These are phyloP conservation scores for Tritrichomonas foetus DNA, from an alignment of 208 protist species.

Conservation along the genomic window DNA sequence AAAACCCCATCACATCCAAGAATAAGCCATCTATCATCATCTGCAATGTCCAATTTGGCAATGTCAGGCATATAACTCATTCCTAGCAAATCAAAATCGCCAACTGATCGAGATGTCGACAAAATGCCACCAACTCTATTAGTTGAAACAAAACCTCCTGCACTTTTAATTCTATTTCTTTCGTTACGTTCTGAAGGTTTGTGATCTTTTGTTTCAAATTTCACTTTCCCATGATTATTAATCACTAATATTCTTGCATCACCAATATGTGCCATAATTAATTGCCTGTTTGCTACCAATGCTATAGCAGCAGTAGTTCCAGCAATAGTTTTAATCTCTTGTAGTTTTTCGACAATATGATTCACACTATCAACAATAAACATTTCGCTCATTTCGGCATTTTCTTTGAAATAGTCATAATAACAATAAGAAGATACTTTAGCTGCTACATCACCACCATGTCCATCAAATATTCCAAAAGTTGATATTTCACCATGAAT, in stretches of 20 bases:
- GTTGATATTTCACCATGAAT: too few species aligned
- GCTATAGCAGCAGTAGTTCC: neutral
- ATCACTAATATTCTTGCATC: neutral
- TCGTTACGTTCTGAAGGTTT: neutral
- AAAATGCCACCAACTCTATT: neutral
- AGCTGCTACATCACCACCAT: neutral
- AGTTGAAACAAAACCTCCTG: neutral
- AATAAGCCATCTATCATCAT: constrained; percentile 25
- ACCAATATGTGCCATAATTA: neutral
- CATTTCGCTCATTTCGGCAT: neutral
- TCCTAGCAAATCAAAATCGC: neutral
- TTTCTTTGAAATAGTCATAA: neutral
- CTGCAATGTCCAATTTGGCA: neutral
- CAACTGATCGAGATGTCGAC: neutral
- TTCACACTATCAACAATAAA: neutral
- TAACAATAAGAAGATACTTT: neutral
- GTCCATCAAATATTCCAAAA: constrained; percentile 11
- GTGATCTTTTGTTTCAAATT: neutral
- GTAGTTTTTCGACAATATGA: neutral
- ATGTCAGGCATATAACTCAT: neutral
- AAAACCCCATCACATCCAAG: constrained; percentile 27
- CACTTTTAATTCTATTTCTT: neutral
- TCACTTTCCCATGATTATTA: neutral
- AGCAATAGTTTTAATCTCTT: neutral
- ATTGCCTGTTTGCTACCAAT: neutral